phyloP scores from a whole-genome alignment of 2,329 filamentous ascomycete species.

The Pseudogymnoascus sp. region DNA sequence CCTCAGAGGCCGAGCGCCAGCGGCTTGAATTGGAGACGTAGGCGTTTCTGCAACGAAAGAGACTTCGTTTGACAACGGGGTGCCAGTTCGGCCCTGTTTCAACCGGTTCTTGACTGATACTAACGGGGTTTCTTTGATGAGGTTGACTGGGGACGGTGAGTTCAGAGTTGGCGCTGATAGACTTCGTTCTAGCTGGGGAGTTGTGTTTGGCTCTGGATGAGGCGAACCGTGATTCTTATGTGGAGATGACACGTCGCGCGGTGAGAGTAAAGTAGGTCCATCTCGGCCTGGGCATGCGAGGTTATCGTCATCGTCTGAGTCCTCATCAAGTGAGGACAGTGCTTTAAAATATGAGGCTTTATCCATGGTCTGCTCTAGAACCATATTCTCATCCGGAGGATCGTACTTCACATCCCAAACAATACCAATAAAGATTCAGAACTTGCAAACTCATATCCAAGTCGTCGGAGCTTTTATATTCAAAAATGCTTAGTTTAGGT shows the following conservation, averaged over 20 bases:
- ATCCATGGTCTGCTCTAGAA: neutral
- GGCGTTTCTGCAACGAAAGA: constrained; percentile 11
- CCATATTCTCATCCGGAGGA: neutral
- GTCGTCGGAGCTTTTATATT: neutral
- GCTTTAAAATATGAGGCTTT: constrained; percentile 18
- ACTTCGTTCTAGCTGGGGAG: neutral
- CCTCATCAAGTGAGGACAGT: constrained; percentile 22
- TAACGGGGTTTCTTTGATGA: constrained; percentile 11
- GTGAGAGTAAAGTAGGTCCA: constrained; percentile 27
- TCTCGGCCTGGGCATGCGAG: constrained; percentile 10
- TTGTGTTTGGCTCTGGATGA: neutral
- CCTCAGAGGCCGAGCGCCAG: constrained; percentile 15
- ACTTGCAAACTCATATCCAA: constrained; percentile 3
- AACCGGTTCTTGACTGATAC: neutral
- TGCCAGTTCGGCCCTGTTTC: neutral
- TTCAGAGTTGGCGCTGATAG: constrained; percentile 10
- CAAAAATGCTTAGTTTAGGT: constrained; percentile 6
- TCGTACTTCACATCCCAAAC: neutral
- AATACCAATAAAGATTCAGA: neutral
- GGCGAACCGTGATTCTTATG: constrained; percentile 29
- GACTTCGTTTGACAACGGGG: constrained; percentile 5
- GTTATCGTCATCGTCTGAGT: constrained; percentile 22
- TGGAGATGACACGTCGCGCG: constrained; percentile 26
- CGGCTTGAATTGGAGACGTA: constrained; percentile 18
- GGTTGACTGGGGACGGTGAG: neutral